Evolutionary conservation across 148 eudicot genomes (phyloP).

Genomic region (Limonium bicolor): DNA sequence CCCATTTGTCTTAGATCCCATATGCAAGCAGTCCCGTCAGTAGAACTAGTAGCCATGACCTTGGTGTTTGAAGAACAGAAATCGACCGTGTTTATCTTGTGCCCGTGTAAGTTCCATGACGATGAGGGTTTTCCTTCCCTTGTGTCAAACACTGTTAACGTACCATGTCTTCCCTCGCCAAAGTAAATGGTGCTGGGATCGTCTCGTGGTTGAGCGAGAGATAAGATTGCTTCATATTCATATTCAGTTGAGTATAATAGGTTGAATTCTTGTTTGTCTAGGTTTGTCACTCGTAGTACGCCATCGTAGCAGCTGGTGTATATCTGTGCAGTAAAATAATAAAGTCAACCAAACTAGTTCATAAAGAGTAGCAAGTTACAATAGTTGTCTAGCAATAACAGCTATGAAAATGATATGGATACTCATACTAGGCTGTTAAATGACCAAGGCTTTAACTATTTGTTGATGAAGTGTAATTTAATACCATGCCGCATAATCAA

Average conservation of each 20-base stretch:
- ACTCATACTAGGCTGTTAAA: not conserved
- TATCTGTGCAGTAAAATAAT: slow-evolving; percentile 23
- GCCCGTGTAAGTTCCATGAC: slow-evolving; percentile 41
- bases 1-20: slow-evolving; percentile 75
- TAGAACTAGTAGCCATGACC: slow-evolving; percentile 70
- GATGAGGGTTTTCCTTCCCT: slow-evolving; percentile 29
- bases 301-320: slow-evolving; percentile 68
- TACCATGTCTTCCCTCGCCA: slow-evolving; percentile 39
- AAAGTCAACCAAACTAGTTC: not conserved
- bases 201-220: slow-evolving; percentile 41
- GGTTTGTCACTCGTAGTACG: slow-evolving; percentile 45
- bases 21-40: slow-evolving; percentile 53
- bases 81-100: slow-evolving; percentile 56
- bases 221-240: slow-evolving; percentile 25
- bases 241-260: slow-evolving; percentile 29
- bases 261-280: slow-evolving; percentile 54
- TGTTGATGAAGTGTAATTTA: no score
- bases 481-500: no score
- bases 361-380: not conserved
- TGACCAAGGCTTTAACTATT: not conserved
- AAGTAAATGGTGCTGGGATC: slow-evolving; percentile 44
- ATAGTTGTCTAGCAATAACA: not conserved
- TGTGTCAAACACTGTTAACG: slow-evolving; percentile 37
- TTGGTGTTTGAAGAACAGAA: slow-evolving; percentile 39
- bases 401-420: not conserved